Evolutionary conservation across 768 basidiomycete genomes (phyloP), one percentile per base, ranked within the genome.

Genomic region (Filobasidium wieringae): DNA sequence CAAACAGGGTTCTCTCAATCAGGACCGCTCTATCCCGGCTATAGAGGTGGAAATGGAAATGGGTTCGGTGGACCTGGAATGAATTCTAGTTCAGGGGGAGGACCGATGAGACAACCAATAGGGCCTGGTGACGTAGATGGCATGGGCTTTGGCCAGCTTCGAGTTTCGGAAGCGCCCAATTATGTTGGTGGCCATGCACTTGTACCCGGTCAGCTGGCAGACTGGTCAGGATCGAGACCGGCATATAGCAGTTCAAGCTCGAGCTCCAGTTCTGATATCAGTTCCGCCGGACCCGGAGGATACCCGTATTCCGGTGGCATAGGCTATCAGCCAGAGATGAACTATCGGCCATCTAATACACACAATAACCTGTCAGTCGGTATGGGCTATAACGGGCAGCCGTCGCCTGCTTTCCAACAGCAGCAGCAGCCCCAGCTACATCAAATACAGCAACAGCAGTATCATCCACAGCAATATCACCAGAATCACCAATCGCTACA

Each of bases 371-470:
- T n/a, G n/a, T n/a, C n/a, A n/a, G n/a, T n/a, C n/a, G n/a, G n/a
- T n/a, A n/a, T n/a, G n/a, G n/a, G n/a, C n/a, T n/a, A n/a, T n/a
- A n/a, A n/a, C n/a, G n/a, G n/a, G n/a, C n/a, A n/a, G n/a, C n/a
- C n/a, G n/a, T n/a, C n/a, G n/a, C n/a, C n/a, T n/a, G n/a, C n/a
- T n/a, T n/a, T 30, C 30, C 51, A 52, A 14, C 51, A 52, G 7
- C 51, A 52, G n/a, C 55, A 55, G 30, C 41, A 55, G 24, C 40
- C 34, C 22, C 40, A 55, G 26, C 54, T 43, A 14, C 31, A 43
- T 29, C 47, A 56, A 19, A 27, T 45, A 45, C 41, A 56, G 19
- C 55, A 47, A 29, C 55, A 47, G 55, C 43, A 56, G 29, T 43
- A 56, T n/a, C 45, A 49, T n/a, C n/a, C n/a, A n/a, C n/a, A n/a